Evolutionary conservation across 164 flowering plant genomes (phyloP), one percentile per base, ranked within the genome.

Genomic region (Kingdonia uniflora): DNA sequence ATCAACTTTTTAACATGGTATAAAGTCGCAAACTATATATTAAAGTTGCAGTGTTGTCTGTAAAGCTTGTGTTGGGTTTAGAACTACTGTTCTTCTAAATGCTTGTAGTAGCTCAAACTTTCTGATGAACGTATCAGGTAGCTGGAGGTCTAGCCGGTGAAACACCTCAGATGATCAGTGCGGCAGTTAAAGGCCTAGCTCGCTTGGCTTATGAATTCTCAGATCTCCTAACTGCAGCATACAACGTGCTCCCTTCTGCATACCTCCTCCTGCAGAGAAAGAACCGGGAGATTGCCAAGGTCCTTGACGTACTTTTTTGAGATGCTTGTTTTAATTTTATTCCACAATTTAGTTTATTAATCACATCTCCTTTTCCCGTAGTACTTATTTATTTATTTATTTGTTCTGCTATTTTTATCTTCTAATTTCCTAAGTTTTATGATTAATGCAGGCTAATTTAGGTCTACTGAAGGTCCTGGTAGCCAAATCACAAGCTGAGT

Each of bases 191-290:
- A 68, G 99, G 92, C 51, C 58, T 89, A 59, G 97, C 99, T 67
- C 99, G 99, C 19, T 77, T 94, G 79, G 84, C 95, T 52, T 94
- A 94, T 66, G 99, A 94, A 72, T 94, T 94, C 57, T 73, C 92
- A 20, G 97, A 94, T 63, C 97, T 94, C 51, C 64, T 94, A 41
- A 69, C 84, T 51, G 55, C 67, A 45, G 87, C 85, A 50, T 83
- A 70, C 65, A 72, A 66, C 58, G 68, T 89, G 61, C 96, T 89
- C 47, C 97, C 99, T 24, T 75, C 84, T 39, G 66, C 92, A 21
- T 87, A 72, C 69, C 80, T 83, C 22, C 90, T 89, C 41, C 73
- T 86, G 19, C 81, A 76, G 52, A 74, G 96, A 63, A 81, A 87
- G 74, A 89, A 89, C 72, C 81, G 67, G 68, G 97, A 89, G 72